These are phyloP conservation scores for Cutaneotrichosporon mucoides DNA, from an alignment of 1,284 basidiomycete genomes.

Conservation along the genomic window DNA sequence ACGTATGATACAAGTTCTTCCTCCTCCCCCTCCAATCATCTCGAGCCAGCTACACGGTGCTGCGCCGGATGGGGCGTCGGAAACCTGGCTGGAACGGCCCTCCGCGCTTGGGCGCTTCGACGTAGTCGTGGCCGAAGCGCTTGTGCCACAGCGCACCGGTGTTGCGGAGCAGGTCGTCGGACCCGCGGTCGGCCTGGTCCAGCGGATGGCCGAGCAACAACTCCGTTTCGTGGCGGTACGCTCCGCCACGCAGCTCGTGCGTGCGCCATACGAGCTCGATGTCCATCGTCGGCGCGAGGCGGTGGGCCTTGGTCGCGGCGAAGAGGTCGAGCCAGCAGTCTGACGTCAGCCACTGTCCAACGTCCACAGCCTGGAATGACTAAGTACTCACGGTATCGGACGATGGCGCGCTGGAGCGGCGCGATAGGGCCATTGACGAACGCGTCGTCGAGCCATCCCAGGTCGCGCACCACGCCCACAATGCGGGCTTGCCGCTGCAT, in stretches of 20 bases:
- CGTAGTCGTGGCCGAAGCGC: conserved; percentile 25
- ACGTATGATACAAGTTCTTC: too few relatives aligned
- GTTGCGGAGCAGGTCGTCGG: conserved; percentile 21
- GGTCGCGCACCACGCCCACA: conserved; percentile 23
- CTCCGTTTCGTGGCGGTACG: conserved; percentile 29
- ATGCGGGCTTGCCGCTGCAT: conserved; percentile 34
- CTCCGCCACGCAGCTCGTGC: conserved; percentile 36
- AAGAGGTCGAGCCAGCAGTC: conserved; percentile 42
- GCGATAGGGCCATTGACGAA: conserved; percentile 13
- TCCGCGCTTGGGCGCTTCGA: neutral
- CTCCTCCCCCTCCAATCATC: too few relatives aligned
- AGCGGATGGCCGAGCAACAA: conserved; percentile 23
- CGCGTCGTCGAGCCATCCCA: conserved; percentile 29
- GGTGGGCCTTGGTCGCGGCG: conserved; percentile 15
- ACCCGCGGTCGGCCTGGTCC: conserved; percentile 15
- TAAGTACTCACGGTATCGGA: conserved; percentile 33
- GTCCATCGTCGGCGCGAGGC: conserved; percentile 32
- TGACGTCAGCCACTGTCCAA: conserved; percentile 2
- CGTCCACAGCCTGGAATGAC: too few relatives aligned
- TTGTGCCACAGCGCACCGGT: conserved; percentile 27
- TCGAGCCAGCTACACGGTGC: neutral
- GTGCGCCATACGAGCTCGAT: conserved; percentile 48
- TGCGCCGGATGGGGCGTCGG: neutral
- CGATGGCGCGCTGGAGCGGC: conserved; percentile 31
- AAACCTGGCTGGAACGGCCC: neutral